phyloP scores from a whole-genome alignment of 1,139 yeast species.

The Yamadazyma trypodendri region DNA sequence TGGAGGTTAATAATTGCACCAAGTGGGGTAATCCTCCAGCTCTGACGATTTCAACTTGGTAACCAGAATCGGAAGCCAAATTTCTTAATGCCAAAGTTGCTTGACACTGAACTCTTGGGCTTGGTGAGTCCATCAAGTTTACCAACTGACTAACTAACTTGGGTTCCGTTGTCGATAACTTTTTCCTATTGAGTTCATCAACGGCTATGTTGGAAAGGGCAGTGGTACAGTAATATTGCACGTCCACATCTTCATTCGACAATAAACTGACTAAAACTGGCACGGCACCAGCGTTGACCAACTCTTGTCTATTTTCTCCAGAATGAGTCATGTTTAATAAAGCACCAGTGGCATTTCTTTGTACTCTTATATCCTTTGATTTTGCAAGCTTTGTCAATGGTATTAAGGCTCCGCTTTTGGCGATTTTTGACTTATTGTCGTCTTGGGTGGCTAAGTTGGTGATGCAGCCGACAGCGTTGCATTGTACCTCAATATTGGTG shows the following conservation, averaged over 20 bases:
- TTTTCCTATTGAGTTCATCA: slow-evolving; percentile 85
- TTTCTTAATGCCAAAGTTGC: slow-evolving; percentile 95
- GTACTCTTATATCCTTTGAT: slow-evolving; percentile 92
- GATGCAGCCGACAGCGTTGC: slow-evolving; percentile 98
- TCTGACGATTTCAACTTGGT: slow-evolving; percentile 92
- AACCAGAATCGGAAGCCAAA: slow-evolving; percentile 88
- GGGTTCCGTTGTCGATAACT: slow-evolving; percentile 91
- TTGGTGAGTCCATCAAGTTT: slow-evolving; percentile 84
- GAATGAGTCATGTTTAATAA: slow-evolving; percentile 97
- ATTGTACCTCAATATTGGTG: slow-evolving; percentile 94
- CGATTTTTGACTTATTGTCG: slow-evolving; percentile 92
- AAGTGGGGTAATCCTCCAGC: slow-evolving; percentile 94
- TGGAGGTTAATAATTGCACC: slow-evolving; percentile 81
- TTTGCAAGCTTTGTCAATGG: slow-evolving; percentile 93
- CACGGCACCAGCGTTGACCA: slow-evolving; percentile 97
- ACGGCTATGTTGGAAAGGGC: slow-evolving; percentile 97
- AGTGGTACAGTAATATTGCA: slow-evolving; percentile 96
- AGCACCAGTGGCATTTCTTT: slow-evolving; percentile 98
- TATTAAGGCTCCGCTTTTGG: slow-evolving; percentile 93
- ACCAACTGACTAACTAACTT: slow-evolving; percentile 86
- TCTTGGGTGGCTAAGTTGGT: slow-evolving; percentile 98
- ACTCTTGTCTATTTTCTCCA: slow-evolving; percentile 92
- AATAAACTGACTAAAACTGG: slow-evolving; percentile 92
- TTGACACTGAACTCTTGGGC: slow-evolving; percentile 96
- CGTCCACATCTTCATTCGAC: slow-evolving; percentile 89